Base-by-base conservation (phyloP, 2,329 filamentous ascomycete genomes). In the Sarocladium strictum region DNA sequence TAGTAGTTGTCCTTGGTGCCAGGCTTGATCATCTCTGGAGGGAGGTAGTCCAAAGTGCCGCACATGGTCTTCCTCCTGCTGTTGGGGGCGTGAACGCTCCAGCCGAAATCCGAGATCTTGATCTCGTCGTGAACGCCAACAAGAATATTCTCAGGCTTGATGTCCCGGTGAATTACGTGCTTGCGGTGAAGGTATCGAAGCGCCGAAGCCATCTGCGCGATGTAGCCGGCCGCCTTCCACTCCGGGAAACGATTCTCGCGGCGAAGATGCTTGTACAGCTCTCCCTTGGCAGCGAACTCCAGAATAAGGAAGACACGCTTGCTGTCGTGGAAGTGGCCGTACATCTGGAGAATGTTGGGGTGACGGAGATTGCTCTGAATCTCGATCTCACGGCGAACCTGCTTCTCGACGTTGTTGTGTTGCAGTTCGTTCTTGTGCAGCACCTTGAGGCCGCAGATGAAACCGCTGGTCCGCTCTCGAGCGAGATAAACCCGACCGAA, bases 21-120 rank as follows among this genome's bases (percentile, higher is more conserved):
- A 3, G 86, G 83, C 70, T 87, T 89, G 70, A 97, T 82, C 94
- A 99, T 99, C 84, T 99, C 94, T 3, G 94, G 94, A 2, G 94
- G 94, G 15, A 99, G 82, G 70, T 99, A 99, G 73, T 99, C 94
- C 40, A 97, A 83, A 17, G 94, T 99, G 59, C 94, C 94, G 69
- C 94, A 99, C 84, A 97, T 92, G 55, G 94, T 99, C 66, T 92
- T 87, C 58, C 94, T 81, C 62, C 94, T 79, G 74, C 93, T 95
- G 72, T 96, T 97, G 26, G 94, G 94, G 4, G 94, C 94, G 71
- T 99, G 94, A 3, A 97, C 94, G 68, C 89, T 95, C 94, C 94
- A 99, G 51, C 94, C 93, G 66, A 97, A 99, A 71, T 99, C 94
- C 3, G 90, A 95, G 65, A 99, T 92, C 73, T 99, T 99, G 75